Conservation (phyloP, 177 flowering plant species). For the Vitis hybrid region DNA sequence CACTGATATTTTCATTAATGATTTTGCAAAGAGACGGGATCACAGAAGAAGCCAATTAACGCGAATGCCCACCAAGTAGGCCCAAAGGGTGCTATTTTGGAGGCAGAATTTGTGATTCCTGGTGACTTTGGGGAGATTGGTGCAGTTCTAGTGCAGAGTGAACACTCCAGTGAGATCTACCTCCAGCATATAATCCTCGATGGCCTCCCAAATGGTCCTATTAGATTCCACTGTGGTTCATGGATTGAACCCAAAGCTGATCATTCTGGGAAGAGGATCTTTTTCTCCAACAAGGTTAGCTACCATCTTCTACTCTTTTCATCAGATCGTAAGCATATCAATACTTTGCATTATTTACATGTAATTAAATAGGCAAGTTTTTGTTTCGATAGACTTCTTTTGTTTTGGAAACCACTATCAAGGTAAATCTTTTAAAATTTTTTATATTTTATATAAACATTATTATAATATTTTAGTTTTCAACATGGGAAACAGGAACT, state of each 20-base stretch:
- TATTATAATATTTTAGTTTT: no score
- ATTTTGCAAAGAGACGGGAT: slow-evolving; percentile 48
- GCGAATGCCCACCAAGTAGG: slow-evolving; percentile 35
- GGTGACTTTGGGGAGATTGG: slow-evolving; percentile 64
- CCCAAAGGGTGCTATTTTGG: slow-evolving; percentile 35
- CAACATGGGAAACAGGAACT: no score
- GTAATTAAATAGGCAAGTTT: no score
- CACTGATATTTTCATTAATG: background rate
- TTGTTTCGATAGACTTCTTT: no score
- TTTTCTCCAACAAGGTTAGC: slow-evolving; percentile 61
- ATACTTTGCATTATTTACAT: no score
- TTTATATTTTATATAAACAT: no score
- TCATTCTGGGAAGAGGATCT: slow-evolving; percentile 53
- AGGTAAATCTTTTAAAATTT: no score
- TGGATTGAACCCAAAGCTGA: slow-evolving; percentile 67
- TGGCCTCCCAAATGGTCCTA: slow-evolving; percentile 45
- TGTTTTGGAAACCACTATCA: no score
- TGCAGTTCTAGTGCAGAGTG: slow-evolving; percentile 60
- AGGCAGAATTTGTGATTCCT: slow-evolving; percentile 38
- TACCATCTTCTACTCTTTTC: no score
- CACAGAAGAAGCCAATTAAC: slow-evolving; percentile 43
- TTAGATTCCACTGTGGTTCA: slow-evolving; percentile 43
- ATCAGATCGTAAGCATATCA: no score
- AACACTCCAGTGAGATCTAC: slow-evolving; percentile 71
- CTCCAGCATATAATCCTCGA: slow-evolving; percentile 44